phyloP scores from a whole-genome alignment of 2,329 filamentous ascomycete species.

The Fusarium xylarioides region DNA sequence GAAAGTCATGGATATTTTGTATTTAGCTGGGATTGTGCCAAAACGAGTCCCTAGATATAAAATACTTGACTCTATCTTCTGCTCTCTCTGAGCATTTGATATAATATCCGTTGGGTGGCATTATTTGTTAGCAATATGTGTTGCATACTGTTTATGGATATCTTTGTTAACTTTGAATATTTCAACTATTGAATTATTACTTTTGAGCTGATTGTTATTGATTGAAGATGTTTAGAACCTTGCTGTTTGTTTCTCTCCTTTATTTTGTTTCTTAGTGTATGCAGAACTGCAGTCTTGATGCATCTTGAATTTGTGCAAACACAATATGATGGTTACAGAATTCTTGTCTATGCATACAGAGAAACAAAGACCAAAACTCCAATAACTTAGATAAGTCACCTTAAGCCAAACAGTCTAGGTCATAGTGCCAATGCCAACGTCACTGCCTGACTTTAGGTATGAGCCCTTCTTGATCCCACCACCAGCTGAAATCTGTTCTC shows the following conservation, averaged over 20 bases:
- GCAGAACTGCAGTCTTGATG: background rate
- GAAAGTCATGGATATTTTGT: accelerated
- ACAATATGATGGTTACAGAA: accelerated
- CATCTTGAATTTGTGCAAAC: background rate
- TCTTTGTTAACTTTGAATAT: background rate
- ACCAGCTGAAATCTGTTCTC: background rate
- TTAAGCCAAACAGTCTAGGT: background rate
- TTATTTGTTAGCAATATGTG: background rate
- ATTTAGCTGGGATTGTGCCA: background rate
- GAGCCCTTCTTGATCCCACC: background rate
- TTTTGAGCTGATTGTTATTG: accelerated
- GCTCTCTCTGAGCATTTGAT: background rate
- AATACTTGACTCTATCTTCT: background rate
- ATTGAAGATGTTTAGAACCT: accelerated
- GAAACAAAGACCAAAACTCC: accelerated
- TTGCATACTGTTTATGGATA: background rate
- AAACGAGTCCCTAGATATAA: background rate
- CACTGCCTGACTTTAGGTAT: background rate
- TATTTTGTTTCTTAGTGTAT: background rate
- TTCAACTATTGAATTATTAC: background rate
- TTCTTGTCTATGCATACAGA: background rate
- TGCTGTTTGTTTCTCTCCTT: background rate
- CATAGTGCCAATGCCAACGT: accelerated
- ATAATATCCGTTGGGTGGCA: background rate
- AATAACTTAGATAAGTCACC: background rate